Conservation (phyloP, 2,329 filamentous ascomycete genomes). For the Bipolaris oryzae region DNA sequence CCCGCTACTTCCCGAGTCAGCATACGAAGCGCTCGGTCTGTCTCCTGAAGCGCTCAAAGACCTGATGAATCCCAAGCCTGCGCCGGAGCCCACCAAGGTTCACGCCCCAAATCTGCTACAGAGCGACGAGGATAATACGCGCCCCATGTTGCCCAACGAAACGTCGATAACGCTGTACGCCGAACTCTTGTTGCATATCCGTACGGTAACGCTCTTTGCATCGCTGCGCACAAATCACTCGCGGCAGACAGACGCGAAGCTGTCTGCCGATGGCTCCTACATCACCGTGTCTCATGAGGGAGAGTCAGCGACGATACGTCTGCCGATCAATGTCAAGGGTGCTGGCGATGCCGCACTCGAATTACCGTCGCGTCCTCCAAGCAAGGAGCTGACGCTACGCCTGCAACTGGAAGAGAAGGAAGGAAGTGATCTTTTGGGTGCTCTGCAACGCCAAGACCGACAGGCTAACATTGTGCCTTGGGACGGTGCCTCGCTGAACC, state of each 20-base stretch:
- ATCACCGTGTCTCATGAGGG: constrained; percentile 57
- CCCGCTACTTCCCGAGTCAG: constrained; percentile 43
- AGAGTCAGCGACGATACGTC: constrained; percentile 51
- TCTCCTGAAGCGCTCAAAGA: constrained; percentile 38
- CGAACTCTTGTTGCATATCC: constrained; percentile 66
- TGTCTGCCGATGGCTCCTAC: constrained; percentile 52
- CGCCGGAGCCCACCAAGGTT: constrained; percentile 21
- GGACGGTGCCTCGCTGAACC: constrained; percentile 48
- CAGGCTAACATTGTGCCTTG: constrained; percentile 51
- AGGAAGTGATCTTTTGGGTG: constrained; percentile 36
- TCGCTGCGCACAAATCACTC: constrained; percentile 55
- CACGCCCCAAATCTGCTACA: constrained; percentile 43
- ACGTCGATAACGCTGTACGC: constrained; percentile 58
- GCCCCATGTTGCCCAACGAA: constrained; percentile 38
- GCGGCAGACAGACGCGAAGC: constrained; percentile 50
- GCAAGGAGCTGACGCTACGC: constrained; percentile 60
- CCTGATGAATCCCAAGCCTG: constrained; percentile 42
- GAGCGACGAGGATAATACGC: constrained; percentile 27
- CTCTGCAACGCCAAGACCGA: constrained; percentile 38
- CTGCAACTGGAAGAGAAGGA: constrained; percentile 57
- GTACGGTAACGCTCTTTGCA: constrained; percentile 63
- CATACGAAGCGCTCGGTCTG: constrained; percentile 44
- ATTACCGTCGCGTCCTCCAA: constrained; percentile 54
- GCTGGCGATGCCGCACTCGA: constrained; percentile 55
- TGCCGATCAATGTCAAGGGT: constrained; percentile 55